A percentile compares a stretch with the other conserved stretches of the same genome.
Evolutionary conservation across 2,329 filamentous ascomycete species (phyloP).

Genomic region (Exophiala alcalophila): DNA sequence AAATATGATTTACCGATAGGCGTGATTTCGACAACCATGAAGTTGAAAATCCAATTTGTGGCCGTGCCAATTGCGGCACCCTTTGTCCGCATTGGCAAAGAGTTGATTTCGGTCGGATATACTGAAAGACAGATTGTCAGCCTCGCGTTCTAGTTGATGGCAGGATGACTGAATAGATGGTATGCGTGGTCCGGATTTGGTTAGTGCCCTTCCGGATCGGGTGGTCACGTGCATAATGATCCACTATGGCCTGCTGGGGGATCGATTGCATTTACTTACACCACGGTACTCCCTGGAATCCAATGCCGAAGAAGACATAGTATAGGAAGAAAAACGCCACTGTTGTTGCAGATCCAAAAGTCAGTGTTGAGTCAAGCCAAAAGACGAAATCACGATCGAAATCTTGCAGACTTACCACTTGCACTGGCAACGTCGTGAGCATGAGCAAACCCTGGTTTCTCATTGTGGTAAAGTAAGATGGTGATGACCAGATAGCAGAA

Average conservation of each 20-base stretch:
- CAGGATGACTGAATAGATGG: conserved; percentile 25
- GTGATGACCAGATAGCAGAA: conserved; percentile 54
- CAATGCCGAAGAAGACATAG: conserved; percentile 54
- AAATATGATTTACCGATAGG: conserved; percentile 39
- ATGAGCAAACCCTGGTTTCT: conserved; percentile 36
- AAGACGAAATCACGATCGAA: too few species aligned
- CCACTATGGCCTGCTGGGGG: too few species aligned
- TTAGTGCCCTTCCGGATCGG: too few species aligned
- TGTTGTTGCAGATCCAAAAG: too few species aligned
- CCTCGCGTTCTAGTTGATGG: background rate
- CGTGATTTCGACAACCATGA: conserved; percentile 43
- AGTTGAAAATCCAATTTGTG: conserved; percentile 52
- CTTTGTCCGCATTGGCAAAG: conserved; percentile 49
- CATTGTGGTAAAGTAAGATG: conserved; percentile 46
- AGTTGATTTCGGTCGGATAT: conserved; percentile 52
- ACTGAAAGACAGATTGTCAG: conserved; percentile 27
- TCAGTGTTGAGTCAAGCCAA: too few species aligned
- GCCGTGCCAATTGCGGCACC: conserved; percentile 50
- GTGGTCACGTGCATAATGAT: too few species aligned
- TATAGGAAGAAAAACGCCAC: conserved; percentile 55
- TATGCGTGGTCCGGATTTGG: too few species aligned
- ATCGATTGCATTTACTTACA: conserved; percentile 11
- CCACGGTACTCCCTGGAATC: conserved; percentile 49
- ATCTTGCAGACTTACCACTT: too few species aligned
- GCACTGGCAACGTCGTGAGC: conserved; percentile 33